A percentile compares a stretch with the other conserved stretches of the same genome.
Evolutionary conservation across 352 stramenopile species (phyloP).

Genomic region (Phytophthora pini): DNA sequence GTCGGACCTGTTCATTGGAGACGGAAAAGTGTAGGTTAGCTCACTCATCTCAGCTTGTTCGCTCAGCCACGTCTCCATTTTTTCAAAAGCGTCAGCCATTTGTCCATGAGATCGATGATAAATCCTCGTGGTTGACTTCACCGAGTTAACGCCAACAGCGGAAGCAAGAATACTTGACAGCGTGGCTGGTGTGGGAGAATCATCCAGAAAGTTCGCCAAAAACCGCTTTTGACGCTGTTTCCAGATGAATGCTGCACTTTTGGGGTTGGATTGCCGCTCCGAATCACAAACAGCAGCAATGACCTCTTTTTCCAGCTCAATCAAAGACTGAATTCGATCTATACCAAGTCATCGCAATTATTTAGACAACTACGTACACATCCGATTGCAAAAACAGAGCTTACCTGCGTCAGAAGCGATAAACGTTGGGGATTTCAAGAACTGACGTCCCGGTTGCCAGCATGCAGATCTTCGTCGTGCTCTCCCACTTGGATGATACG

Average conservation of each 20-base stretch:
- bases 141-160: conserved; percentile 21
- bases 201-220: conserved; percentile 25
- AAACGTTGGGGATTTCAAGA: conserved; percentile 34
- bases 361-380: neutral
- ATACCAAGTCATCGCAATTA: conserved; percentile 2
- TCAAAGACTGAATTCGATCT: conserved; percentile 42
- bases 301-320: conserved; percentile 49
- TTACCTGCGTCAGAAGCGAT: conserved; percentile 29
- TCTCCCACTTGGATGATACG: neutral
- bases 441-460: conserved; percentile 45
- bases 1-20: neutral
- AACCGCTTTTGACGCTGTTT: conserved; percentile 27
- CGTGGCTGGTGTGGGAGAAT: conserved; percentile 5
- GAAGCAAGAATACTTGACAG: conserved; percentile 36
- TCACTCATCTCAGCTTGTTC: conserved; percentile 27
- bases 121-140: conserved; percentile 1
- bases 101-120: conserved; percentile 35
- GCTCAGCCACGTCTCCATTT: conserved; percentile 41
- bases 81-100: conserved; percentile 37
- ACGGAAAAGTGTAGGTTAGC: conserved; percentile 4
- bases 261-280: neutral
- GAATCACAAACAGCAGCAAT: conserved; percentile 35
- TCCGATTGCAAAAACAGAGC: conserved; percentile 1
- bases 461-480: conserved; percentile 1
- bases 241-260: neutral